A percentile compares a stretch with the other conserved stretches of the same genome.
Evolutionary conservation across 1,284 basidiomycete species (phyloP).

Genomic region (Cutaneotrichosporon sp.): DNA sequence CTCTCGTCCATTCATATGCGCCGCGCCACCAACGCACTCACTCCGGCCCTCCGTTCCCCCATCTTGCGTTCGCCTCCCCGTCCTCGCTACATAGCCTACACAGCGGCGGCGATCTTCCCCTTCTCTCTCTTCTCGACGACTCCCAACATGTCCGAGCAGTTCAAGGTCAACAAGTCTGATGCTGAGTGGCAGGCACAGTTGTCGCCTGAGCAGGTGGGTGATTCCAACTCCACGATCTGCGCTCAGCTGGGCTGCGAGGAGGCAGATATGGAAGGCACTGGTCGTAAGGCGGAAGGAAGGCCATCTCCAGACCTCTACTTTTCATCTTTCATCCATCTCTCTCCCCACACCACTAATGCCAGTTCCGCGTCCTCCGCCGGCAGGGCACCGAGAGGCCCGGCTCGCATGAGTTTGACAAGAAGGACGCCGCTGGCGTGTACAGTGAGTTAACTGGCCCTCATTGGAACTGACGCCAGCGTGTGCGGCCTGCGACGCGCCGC

Average conservation of each 20-base stretch:
- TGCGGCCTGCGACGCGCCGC: conserved; percentile 54
- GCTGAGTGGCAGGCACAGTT: conserved; percentile 83
- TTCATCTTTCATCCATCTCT: neutral
- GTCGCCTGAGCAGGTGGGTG: conserved; percentile 72
- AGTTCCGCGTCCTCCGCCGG: conserved; percentile 82
- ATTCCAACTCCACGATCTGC: neutral
- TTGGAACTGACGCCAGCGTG: conserved; percentile 33
- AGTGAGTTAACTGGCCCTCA: conserved; percentile 32
- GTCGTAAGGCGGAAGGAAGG: neutral
- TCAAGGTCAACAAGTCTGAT: conserved; percentile 62
- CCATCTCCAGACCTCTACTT: neutral
- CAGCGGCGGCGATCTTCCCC: conserved; percentile 8
- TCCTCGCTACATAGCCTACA: neutral
- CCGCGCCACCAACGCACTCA: neutral
- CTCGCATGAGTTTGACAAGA: conserved; percentile 75
- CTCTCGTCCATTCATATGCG: conserved; percentile 1
- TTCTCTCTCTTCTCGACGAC: conserved; percentile 27
- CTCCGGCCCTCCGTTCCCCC: neutral
- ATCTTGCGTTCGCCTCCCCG: neutral
- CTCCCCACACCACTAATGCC: conserved; percentile 5
- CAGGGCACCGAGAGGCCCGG: conserved; percentile 82
- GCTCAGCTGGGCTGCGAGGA: neutral
- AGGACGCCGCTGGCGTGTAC: conserved; percentile 65
- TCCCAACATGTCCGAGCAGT: conserved; percentile 24
- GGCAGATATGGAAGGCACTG: neutral